phyloP scores from a whole-genome alignment of 2,329 filamentous ascomycete genomes.

The Phoma sp. region DNA sequence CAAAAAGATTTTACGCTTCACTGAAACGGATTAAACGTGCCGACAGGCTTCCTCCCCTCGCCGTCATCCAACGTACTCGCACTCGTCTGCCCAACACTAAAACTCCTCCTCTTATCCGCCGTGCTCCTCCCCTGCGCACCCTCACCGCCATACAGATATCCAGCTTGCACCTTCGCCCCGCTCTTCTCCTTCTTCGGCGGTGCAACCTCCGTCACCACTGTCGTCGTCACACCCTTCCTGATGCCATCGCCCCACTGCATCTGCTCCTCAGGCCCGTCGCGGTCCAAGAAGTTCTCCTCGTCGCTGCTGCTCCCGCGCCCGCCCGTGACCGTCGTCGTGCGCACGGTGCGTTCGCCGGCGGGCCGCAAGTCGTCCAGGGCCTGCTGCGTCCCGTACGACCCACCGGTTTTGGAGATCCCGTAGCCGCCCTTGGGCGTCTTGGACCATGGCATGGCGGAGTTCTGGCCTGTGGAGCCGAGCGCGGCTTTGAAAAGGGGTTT shows the following conservation, averaged over 20 bases:
- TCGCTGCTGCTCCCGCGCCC: constrained; percentile 31
- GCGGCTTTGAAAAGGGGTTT: constrained; percentile 33
- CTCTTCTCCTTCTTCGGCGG: not conserved
- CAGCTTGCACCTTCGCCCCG: too few species aligned
- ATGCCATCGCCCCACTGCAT: constrained; percentile 18
- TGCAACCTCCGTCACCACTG: constrained; percentile 20
- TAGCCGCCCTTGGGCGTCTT: constrained; percentile 17
- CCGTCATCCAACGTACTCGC: constrained; percentile 17
- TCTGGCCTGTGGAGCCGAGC: constrained; percentile 17
- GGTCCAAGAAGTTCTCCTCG: constrained; percentile 27
- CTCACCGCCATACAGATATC: not conserved
- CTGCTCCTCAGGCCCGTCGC: constrained; percentile 20
- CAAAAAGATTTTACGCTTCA: not conserved
- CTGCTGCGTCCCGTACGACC: constrained; percentile 17
- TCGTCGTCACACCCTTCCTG: constrained; percentile 27
- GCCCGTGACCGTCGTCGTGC: constrained; percentile 30
- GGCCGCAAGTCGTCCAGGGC: constrained; percentile 26
- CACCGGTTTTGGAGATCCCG: constrained; percentile 1
- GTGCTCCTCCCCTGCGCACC: not conserved
- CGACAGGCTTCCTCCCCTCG: constrained; percentile 9
- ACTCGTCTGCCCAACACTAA: constrained; percentile 21
- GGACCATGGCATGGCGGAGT: constrained; percentile 26
- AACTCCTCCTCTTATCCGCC: constrained; percentile 12
- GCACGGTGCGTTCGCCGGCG: constrained; percentile 22
- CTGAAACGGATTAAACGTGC: constrained; percentile 15